Conservation (phyloP, 805 yeast species). For the Torulaspora delbrueckii region DNA sequence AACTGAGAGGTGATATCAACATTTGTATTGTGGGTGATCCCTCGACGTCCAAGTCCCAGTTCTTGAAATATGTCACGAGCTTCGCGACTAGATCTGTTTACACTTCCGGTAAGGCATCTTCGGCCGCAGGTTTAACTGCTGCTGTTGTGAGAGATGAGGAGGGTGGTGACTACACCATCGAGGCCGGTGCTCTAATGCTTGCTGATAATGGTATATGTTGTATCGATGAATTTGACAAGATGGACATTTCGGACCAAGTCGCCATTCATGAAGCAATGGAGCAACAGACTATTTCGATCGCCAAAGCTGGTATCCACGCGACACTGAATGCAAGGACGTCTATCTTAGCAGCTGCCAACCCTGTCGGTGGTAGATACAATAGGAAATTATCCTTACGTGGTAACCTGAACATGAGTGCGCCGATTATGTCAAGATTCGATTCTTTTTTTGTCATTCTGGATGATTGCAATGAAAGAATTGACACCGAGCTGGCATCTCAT, state of each 20-base stretch:
- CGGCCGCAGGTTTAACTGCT: conserved; percentile 98
- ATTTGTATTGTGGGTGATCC: conserved; percentile 98
- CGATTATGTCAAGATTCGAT: conserved; percentile 97
- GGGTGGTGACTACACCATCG: conserved; percentile 93
- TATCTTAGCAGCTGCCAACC: conserved; percentile 97
- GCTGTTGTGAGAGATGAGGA: conserved; percentile 97
- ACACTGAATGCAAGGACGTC: conserved; percentile 95
- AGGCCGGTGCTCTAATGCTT: conserved; percentile 97
- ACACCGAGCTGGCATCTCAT: conserved; percentile 84
- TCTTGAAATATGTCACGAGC: conserved; percentile 84
- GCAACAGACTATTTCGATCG: conserved; percentile 97
- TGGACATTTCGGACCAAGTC: conserved; percentile 93
- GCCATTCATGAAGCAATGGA: conserved; percentile 99
- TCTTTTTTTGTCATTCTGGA: conserved; percentile 90
- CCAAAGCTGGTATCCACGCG: conserved; percentile 98
- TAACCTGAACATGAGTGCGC: conserved; percentile 93
- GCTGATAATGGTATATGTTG: conserved; percentile 99
- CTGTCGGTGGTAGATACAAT: conserved; percentile 94
- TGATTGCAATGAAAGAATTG: conserved; percentile 88
- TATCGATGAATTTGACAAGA: conserved; percentile 96
- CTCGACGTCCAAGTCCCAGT: conserved; percentile 94
- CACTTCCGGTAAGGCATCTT: conserved; percentile 96
- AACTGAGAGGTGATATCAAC: conserved; percentile 93
- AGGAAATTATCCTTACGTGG: conserved; percentile 77
- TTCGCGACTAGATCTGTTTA: conserved; percentile 93